Base-by-base conservation (phyloP, 352 stramenopile species). In the Globisporangium apiculatum region DNA sequence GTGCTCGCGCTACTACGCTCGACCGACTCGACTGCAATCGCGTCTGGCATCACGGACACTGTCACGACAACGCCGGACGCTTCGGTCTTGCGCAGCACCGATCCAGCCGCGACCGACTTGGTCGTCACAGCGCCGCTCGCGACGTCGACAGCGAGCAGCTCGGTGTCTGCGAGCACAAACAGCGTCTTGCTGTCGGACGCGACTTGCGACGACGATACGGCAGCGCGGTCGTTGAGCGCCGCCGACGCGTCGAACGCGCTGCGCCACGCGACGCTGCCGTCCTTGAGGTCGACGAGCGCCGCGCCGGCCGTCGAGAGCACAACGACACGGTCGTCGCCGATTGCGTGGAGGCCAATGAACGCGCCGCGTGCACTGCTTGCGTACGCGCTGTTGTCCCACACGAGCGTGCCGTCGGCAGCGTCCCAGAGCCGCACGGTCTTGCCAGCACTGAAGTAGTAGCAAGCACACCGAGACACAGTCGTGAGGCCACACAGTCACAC, bases 371-470 rank as follows among this genome's bases (percentile, higher is more conserved):
- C 47, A 36, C 48, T 62, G 12, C 66, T 61, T 0, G 57, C n/a
- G 50, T 65, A 73, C 8, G 66, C 70, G 11, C 79, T 59, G 51
- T 76, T 74, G 55, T 94, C 78, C 83, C 83, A 94, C 10, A 88
- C 55, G 48, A 94, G 52, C n/a, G 72, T 65, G 11, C 83, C 83
- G 18, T 85, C 64, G 1, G 71, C 69, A 0, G 68, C 48, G 51
- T 94, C 81, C 83, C 83, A 94, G 55, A 91, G 64, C 4, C 81
- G 69, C 50, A 91, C 57, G 57, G 85, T 79, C 58, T 71, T 82
- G 40, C 69, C 77, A 56, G 61, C 43, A 36, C 79, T 88, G 58
- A 7, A 10, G 24, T 40, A 60, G 11, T 1, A 48, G 24, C 24
- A 31, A 31, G 24, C 2, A 31, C 24, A 31, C 24, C 24, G 24